A percentile compares a stretch with the other conserved stretches of the same genome.
phyloP scores from a whole-genome alignment of 2,329 filamentous ascomycete species.

The Aciculosporium take region DNA sequence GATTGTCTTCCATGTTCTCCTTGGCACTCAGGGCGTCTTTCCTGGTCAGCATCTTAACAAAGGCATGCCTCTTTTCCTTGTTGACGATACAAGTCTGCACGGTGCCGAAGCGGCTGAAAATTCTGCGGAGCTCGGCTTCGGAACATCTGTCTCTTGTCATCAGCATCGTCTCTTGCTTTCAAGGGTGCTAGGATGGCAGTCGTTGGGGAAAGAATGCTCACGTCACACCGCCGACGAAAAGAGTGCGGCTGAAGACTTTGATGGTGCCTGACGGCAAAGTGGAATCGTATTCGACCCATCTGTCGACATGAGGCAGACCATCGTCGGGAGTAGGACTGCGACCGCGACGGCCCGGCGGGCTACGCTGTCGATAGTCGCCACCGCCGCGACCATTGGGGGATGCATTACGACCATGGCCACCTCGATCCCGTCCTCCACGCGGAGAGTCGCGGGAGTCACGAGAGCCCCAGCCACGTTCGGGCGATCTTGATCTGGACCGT shows the following conservation, averaged over 20 bases:
- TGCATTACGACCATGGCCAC: constrained; percentile 60
- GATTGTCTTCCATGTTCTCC: constrained; percentile 70
- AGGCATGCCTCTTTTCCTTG: constrained; percentile 93
- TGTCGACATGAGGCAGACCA: constrained; percentile 27
- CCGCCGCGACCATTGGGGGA: constrained; percentile 30
- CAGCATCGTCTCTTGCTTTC: neutral
- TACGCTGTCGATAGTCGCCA: constrained; percentile 75
- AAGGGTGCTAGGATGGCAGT: neutral
- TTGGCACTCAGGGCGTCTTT: constrained; percentile 73
- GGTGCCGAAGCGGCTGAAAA: constrained; percentile 69
- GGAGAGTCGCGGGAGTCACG: constrained; percentile 50
- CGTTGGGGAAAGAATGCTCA: constrained; percentile 31
- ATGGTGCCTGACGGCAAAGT: constrained; percentile 63
- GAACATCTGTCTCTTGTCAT: constrained; percentile 38
- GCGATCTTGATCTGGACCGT: constrained; percentile 67
- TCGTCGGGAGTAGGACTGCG: constrained; percentile 44
- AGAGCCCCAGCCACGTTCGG: constrained; percentile 57
- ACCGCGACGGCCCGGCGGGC: constrained; percentile 55
- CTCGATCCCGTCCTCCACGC: constrained; percentile 48
- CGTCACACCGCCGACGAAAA: constrained; percentile 93
- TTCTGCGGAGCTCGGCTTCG: constrained; percentile 65
- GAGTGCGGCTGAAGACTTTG: constrained; percentile 84
- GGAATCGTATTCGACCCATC: constrained; percentile 70
- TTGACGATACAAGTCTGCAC: constrained; percentile 98
- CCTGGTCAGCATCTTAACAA: constrained; percentile 95